Evolutionary conservation across 2,329 filamentous ascomycete genomes (phyloP).

Genomic region (Aspergillus piperis): DNA sequence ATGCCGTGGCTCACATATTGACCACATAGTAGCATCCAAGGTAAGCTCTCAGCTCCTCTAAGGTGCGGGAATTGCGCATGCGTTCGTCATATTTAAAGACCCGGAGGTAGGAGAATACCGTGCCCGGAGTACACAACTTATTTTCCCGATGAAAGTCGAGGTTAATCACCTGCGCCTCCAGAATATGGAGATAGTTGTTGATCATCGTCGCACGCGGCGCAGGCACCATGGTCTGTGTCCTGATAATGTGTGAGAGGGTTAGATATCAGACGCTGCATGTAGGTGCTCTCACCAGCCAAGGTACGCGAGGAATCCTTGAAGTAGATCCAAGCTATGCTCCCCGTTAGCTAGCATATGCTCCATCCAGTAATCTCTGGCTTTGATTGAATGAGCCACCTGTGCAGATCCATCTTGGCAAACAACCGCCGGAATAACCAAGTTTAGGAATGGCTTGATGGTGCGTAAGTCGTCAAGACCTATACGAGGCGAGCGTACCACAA

Average conservation of each 20-base stretch:
- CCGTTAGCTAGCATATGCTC: slow-evolving; percentile 47
- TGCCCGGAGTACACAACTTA: not conserved
- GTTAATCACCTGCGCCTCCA: slow-evolving; percentile 51
- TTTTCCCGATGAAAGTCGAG: slow-evolving; percentile 31
- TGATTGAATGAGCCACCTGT: slow-evolving; percentile 17
- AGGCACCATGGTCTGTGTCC: slow-evolving; percentile 11
- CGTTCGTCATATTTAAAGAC: slow-evolving; percentile 10
- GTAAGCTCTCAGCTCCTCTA: slow-evolving; percentile 56
- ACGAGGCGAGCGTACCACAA: slow-evolving; percentile 22
- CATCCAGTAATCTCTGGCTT: slow-evolving; percentile 38
- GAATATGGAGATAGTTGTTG: slow-evolving; percentile 51
- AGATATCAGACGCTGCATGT: not conserved
- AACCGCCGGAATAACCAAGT: slow-evolving; percentile 24
- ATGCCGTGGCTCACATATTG: slow-evolving; percentile 49
- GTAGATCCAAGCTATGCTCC: slow-evolving; percentile 46
- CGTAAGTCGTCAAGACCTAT: slow-evolving; percentile 21
- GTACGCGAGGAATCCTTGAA: slow-evolving; percentile 51
- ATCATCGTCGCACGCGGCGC: slow-evolving; percentile 47
- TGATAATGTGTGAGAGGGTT: not conserved
- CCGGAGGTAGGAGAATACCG: slow-evolving; percentile 8
- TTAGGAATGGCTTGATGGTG: slow-evolving; percentile 26
- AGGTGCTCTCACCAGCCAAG: slow-evolving; percentile 47
- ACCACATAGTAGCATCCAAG: slow-evolving; percentile 58
- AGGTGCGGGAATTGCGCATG: slow-evolving; percentile 40
- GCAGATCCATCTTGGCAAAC: slow-evolving; percentile 16